Evolutionary conservation across 176 grass and related monocot species (phyloP).

Genomic region (Oryza brachyantha): DNA sequence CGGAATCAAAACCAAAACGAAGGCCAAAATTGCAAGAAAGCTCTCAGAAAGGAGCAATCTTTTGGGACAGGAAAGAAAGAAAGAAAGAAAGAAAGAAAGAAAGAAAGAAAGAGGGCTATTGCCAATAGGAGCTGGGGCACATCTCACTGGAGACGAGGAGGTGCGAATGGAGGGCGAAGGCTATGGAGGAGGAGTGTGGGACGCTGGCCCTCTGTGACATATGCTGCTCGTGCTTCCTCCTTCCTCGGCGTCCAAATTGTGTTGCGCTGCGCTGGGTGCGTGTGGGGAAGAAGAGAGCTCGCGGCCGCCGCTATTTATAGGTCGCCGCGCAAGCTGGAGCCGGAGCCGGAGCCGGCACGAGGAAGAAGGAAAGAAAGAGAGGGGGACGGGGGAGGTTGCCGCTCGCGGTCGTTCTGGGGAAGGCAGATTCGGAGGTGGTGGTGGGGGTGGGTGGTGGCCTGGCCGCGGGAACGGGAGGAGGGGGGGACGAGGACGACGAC

Average conservation of each 20-base stretch:
- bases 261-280: background rate
- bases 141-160: constrained; percentile 95
- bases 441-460: background rate
- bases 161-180: constrained; percentile 89
- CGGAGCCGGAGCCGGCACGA: background rate
- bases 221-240: constrained; percentile 41
- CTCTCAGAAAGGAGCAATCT: background rate
- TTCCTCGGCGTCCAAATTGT: background rate
- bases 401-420: constrained; percentile 36
- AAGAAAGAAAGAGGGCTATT: background rate
- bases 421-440: constrained; percentile 36
- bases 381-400: constrained; percentile 3
- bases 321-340: background rate
- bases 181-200: constrained; percentile 77
- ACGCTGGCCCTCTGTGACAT: constrained; percentile 88
- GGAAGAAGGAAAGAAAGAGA: constrained; percentile 13
- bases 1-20: background rate
- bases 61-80: background rate
- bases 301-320: constrained; percentile 29
- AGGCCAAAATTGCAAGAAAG: constrained; percentile 2
- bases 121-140: constrained; percentile 79
- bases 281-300: background rate
- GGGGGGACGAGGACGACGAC: too few species aligned
- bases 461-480: too few species aligned
- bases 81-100: too few species aligned